A percentile compares a stretch with the other conserved stretches of the same genome.
These are phyloP conservation scores for Miscanthus lutarioriparius DNA, from an alignment of 176 grass and related monocot species.

Conservation along the genomic window DNA sequence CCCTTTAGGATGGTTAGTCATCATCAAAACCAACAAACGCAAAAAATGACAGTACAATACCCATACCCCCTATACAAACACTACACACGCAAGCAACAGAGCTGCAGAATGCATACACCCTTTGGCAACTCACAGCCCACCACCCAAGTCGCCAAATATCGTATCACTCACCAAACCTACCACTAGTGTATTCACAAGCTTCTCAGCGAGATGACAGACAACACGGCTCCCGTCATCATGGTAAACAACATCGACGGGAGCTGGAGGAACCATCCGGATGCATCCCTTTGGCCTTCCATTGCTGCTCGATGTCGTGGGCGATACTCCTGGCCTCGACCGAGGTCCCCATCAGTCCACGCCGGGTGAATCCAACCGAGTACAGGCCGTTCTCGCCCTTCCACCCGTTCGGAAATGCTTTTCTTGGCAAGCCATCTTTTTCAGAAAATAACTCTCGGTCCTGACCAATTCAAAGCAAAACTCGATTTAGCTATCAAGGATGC, in stretches of 20 bases:
- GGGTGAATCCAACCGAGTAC: conserved; percentile 82
- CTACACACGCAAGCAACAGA: conserved; percentile 32
- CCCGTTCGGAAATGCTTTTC: conserved; percentile 73
- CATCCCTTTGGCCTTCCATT: conserved; percentile 38
- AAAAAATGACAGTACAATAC: conserved; percentile 33
- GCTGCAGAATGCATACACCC: conserved; percentile 20
- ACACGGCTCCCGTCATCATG: neutral
- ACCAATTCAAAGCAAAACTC: conserved; percentile 2
- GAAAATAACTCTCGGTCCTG: conserved; percentile 89
- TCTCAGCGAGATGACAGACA: neutral
- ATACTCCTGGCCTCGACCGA: conserved; percentile 68
- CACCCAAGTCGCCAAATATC: conserved; percentile 21
- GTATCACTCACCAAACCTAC: conserved; percentile 42
- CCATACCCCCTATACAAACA: conserved; percentile 37
- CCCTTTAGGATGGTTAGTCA: conserved; percentile 51
- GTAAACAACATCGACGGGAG: neutral
- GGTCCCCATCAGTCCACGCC: conserved; percentile 74
- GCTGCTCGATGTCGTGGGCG: conserved; percentile 74
- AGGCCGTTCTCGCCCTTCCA: conserved; percentile 83
- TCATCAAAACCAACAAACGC: conserved; percentile 19
- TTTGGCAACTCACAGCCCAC: conserved; percentile 27
- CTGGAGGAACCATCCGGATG: conserved; percentile 20
- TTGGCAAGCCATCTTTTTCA: conserved; percentile 81
- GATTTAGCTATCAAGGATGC: conserved; percentile 25
- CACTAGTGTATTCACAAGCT: conserved; percentile 52